Evolutionary conservation across 1,284 basidiomycete genomes (phyloP).

Genomic region (Ceratobasidium sp.): DNA sequence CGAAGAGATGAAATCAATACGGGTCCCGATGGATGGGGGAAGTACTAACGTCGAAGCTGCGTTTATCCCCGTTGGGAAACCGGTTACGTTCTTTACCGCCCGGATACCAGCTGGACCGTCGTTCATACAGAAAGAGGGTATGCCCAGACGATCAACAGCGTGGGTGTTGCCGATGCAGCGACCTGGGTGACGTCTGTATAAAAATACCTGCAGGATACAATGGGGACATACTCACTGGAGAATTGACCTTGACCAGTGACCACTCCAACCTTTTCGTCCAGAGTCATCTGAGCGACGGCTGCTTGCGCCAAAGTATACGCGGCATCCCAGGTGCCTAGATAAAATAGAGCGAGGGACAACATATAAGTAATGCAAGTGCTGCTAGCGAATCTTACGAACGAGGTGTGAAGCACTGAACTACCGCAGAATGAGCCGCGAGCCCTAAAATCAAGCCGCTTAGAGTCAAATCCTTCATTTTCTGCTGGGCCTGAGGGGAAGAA

Average conservation of each 20-base stretch:
- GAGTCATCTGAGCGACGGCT: constrained; percentile 38
- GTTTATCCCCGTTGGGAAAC: constrained; percentile 40
- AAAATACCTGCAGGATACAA: constrained; percentile 14
- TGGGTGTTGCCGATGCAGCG: constrained; percentile 50
- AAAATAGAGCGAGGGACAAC: background rate
- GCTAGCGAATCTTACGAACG: background rate
- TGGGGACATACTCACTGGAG: background rate
- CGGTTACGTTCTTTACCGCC: constrained; percentile 41
- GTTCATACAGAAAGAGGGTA: constrained; percentile 75
- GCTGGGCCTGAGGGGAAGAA: background rate
- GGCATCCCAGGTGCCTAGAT: constrained; percentile 23
- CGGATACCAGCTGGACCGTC: constrained; percentile 68
- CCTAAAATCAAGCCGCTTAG: constrained; percentile 9
- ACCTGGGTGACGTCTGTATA: constrained; percentile 43
- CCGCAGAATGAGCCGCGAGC: constrained; percentile 10
- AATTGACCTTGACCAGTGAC: constrained; percentile 41
- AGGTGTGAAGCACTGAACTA: constrained; percentile 26
- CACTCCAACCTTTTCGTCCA: constrained; percentile 45
- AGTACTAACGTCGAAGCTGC: constrained; percentile 36
- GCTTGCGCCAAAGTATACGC: constrained; percentile 34
- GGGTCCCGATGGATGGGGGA: no score
- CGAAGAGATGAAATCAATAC: background rate
- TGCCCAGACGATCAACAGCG: constrained; percentile 57
- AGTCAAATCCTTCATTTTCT: constrained; percentile 13
- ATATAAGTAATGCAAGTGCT: background rate